Percentiles rank a stretch among this genome's conserved stretches.
Evolutionary conservation across 345 rosid species (phyloP).

Genomic region (Cardamine chenopodiifolia): DNA sequence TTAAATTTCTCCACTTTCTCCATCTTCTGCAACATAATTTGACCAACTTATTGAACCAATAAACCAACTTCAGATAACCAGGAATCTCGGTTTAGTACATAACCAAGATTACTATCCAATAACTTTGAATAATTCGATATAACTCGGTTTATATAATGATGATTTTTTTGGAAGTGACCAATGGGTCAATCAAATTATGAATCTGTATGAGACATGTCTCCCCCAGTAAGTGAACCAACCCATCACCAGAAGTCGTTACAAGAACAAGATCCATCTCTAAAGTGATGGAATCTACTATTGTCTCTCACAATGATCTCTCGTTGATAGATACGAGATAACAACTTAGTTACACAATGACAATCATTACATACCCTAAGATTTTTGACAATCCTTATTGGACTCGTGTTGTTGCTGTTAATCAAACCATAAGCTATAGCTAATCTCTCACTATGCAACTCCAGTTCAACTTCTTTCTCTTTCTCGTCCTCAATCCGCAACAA

Average conservation of each 20-base stretch:
- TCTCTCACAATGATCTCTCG: constrained; percentile 63
- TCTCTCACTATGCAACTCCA: constrained; percentile 60
- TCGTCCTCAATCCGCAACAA: constrained; percentile 46
- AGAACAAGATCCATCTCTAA: constrained; percentile 6
- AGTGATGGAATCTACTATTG: constrained; percentile 51
- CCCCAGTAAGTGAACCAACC: background rate
- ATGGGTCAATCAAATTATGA: too few species aligned
- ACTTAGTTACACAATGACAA: constrained; percentile 57
- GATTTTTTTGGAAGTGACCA: too few species aligned
- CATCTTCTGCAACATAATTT: too few species aligned
- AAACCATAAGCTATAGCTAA: constrained; percentile 63
- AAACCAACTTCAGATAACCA: too few species aligned
- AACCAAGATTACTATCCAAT: too few species aligned
- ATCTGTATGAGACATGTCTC: too few species aligned
- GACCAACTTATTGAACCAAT: too few species aligned
- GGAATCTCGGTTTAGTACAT: too few species aligned
- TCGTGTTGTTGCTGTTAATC: constrained; percentile 36
- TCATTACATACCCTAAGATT: constrained; percentile 58
- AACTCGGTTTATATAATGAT: too few species aligned
- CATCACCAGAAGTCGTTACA: background rate
- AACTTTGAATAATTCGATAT: too few species aligned
- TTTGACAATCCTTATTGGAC: constrained; percentile 53
- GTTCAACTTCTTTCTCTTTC: constrained; percentile 35
- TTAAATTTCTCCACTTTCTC: too few species aligned
- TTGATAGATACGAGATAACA: constrained; percentile 49